phyloP scores from a whole-genome alignment of 2,329 filamentous ascomycete genomes.

The Aspergillus tubingensis region DNA sequence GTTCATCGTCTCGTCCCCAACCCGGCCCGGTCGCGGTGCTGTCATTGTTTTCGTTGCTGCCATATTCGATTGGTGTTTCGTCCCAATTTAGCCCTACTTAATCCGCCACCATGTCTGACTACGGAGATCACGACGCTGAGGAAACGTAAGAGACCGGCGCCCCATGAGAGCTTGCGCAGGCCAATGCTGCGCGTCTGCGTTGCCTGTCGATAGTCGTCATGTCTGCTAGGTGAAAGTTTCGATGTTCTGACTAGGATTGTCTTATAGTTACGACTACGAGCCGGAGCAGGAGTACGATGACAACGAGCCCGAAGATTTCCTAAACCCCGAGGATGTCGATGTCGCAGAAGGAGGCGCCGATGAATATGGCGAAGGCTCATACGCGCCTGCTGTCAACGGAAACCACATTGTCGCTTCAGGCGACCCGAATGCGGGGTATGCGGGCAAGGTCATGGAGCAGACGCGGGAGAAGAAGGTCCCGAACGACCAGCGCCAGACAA shows the following conservation, averaged over 20 bases:
- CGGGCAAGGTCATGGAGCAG: constrained; percentile 58
- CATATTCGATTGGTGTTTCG: constrained; percentile 3
- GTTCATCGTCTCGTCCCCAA: constrained; percentile 18
- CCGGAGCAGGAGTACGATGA: constrained; percentile 69
- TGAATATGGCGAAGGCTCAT: constrained; percentile 54
- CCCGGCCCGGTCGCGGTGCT: constrained; percentile 14
- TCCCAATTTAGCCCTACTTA: constrained; percentile 17
- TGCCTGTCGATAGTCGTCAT: not conserved
- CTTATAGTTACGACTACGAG: constrained; percentile 50
- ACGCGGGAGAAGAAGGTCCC: constrained; percentile 82
- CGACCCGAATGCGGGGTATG: constrained; percentile 52
- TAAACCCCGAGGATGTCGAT: constrained; percentile 57
- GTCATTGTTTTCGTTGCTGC: constrained; percentile 15
- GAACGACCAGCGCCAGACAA: constrained; percentile 84
- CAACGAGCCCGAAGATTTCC: constrained; percentile 61
- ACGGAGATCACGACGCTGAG: constrained; percentile 66
- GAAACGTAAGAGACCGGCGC: constrained; percentile 53
- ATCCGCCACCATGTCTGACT: constrained; percentile 66
- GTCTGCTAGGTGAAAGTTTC: constrained; percentile 10
- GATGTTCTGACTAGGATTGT: constrained; percentile 27
- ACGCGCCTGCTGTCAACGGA: constrained; percentile 40
- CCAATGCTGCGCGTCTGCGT: not conserved
- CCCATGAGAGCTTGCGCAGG: constrained; percentile 18
- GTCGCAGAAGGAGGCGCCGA: constrained; percentile 56
- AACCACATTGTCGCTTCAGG: constrained; percentile 49